Evolutionary conservation across 768 basidiomycete species (phyloP), one percentile per base, ranked within the genome.

Genomic region (Kwoniella sp.): DNA sequence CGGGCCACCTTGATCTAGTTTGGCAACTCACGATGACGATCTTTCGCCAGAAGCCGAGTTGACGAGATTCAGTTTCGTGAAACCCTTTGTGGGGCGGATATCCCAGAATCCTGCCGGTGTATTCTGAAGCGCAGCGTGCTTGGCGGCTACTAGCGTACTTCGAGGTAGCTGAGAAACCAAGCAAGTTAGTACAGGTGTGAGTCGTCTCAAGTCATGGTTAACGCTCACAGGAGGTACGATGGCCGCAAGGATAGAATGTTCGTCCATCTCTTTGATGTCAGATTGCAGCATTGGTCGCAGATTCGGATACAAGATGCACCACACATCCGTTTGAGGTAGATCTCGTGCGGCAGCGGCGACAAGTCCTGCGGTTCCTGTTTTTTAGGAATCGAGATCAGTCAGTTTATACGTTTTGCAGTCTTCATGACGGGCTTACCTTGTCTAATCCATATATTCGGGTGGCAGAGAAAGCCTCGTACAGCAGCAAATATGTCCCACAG

Each of bases 221-320:
- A 4, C 2, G 79, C 90, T 34, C 77, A 97, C 94, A 0, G 91
- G 88, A 54, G 87, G 84, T 66, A 92, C 89, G 81, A 95, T 84
- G 1, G 88, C 87, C 29, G 85, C 83, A 29, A 98, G 80, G n/a
- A 99, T 74, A 51, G 86, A 88, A 56, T 85, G 84, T 64, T 91
- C 91, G 55, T 90, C 86, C 53, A 97, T 86, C 7, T 84, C 84
- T 1, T 84, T 85, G 23, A 97, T 83, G 70, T 98, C 96, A 1
- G 88, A 91, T 63, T 89, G 89, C 41, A 98, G 83, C 64, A 93
- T 87, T 72, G 93, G 89, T 52, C 91, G 86, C 47, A 98, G 81
- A 0, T 90, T 91, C 0, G 96, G 95, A 71, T 98, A 98, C 9
- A 99, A 80, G 47, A 98, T 95, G 74, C 93, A 97, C 95, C 96